Evolutionary conservation across 2,329 filamentous ascomycete genomes (phyloP).

Genomic region (Calonectria pseudoreteaudii): DNA sequence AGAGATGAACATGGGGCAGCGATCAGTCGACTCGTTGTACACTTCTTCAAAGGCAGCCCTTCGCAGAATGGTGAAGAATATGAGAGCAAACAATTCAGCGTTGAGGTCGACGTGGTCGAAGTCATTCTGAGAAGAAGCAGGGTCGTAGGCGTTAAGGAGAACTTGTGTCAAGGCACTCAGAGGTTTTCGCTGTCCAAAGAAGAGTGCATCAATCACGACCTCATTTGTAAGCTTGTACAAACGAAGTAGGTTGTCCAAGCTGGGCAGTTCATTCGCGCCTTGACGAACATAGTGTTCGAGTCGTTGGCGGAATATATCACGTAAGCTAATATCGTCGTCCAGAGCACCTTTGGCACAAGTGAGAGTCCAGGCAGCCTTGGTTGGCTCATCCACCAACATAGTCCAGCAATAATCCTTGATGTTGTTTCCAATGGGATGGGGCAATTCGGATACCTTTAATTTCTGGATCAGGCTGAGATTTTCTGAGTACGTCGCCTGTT

Average conservation of each 20-base stretch:
- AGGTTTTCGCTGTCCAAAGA: constrained; percentile 23
- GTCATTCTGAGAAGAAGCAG: constrained; percentile 11
- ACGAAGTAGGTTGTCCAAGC: constrained; percentile 22
- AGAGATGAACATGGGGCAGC: constrained; percentile 34
- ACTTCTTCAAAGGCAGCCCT: constrained; percentile 33
- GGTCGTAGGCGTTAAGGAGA: constrained; percentile 14
- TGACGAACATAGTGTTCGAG: constrained; percentile 17
- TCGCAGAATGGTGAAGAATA: constrained; percentile 29
- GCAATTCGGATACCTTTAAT: background rate
- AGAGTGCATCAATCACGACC: constrained; percentile 13
- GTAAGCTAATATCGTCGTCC: constrained; percentile 11
- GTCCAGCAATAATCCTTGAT: constrained; percentile 21
- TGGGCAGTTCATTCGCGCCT: constrained; percentile 16
- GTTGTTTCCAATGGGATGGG: constrained; percentile 9
- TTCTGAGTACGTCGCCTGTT: constrained; percentile 26
- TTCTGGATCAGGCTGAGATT: constrained; percentile 25
- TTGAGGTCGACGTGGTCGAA: constrained; percentile 28
- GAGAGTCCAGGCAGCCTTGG: constrained; percentile 24
- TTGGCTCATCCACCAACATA: constrained; percentile 23
- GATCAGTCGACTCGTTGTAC: constrained; percentile 32
- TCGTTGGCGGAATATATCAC: constrained; percentile 13
- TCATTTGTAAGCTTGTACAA: constrained; percentile 13
- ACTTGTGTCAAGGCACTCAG: constrained; percentile 4
- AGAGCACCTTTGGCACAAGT: constrained; percentile 14
- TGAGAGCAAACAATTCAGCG: constrained; percentile 29